These are phyloP conservation scores for Hygrocybe punicea DNA, from an alignment of 768 basidiomycete species.

Conservation along the genomic window DNA sequence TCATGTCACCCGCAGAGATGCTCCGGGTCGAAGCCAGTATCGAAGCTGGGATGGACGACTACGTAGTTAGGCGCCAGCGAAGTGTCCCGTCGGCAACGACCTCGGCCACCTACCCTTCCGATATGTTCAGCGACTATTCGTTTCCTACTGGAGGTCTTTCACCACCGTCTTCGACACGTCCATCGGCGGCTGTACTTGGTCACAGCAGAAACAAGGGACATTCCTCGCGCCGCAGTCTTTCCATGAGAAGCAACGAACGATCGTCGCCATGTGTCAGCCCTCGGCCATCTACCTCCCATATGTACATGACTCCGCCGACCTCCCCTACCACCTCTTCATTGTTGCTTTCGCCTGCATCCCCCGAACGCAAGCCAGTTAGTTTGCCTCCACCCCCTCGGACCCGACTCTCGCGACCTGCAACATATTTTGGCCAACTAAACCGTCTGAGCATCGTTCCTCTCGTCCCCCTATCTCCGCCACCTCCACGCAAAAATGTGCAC, in stretches of 20 bases:
- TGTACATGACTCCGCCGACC: constrained; percentile 21
- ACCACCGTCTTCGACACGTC: constrained; percentile 27
- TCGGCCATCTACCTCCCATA: constrained; percentile 39
- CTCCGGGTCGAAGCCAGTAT: constrained; percentile 56
- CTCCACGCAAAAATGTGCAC: constrained; percentile 27
- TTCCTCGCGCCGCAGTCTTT: constrained; percentile 17
- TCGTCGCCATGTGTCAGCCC: constrained; percentile 17
- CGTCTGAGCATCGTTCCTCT: constrained; percentile 4
- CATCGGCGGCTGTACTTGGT: constrained; percentile 3
- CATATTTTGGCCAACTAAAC: constrained; percentile 31
- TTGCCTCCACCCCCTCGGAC: constrained; percentile 58
- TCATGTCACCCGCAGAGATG: constrained; percentile 66
- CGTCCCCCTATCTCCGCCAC: constrained; percentile 19
- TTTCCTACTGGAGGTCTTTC: constrained; percentile 24
- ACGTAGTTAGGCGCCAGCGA: constrained; percentile 26
- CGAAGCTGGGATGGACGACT: constrained; percentile 28
- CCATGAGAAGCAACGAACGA: constrained; percentile 16
- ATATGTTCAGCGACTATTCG: constrained; percentile 20
- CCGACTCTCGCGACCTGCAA: constrained; percentile 29
- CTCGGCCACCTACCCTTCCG: constrained; percentile 33
- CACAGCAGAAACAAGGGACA: background rate
- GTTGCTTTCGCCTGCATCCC: constrained; percentile 17
- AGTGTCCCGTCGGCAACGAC: constrained; percentile 40
- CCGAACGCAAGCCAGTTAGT: constrained; percentile 31
- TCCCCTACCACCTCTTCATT: constrained; percentile 15